A percentile compares a stretch with the other conserved stretches of the same genome.
Conservation (phyloP, 75 land plant genomes). For the Selaginella tamariscina region DNA sequence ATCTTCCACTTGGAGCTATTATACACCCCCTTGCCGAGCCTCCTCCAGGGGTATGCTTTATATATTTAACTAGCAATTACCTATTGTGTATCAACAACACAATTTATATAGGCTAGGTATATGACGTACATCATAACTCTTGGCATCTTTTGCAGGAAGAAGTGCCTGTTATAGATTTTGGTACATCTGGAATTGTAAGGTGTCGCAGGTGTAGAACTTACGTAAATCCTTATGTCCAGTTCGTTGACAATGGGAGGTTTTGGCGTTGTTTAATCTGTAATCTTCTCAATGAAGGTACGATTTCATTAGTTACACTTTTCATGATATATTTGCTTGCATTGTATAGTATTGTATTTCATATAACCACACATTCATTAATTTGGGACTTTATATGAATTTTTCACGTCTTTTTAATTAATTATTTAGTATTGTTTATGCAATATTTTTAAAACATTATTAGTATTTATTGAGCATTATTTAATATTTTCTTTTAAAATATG, state of each 20-base stretch:
- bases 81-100: not conserved
- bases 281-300: constrained; percentile 83
- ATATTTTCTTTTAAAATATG: too few species aligned
- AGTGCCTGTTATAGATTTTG: constrained; percentile 80
- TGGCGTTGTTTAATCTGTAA: constrained; percentile 91
- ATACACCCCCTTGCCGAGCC: constrained; percentile 88
- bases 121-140: not conserved
- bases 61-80: not conserved
- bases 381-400: too few species aligned
- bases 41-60: constrained; percentile 59
- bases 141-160: constrained; percentile 50
- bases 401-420: too few species aligned
- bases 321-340: too few species aligned
- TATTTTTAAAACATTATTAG: too few species aligned
- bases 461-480: too few species aligned
- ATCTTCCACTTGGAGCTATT: constrained; percentile 94
- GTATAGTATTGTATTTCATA: too few species aligned
- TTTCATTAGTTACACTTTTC: too few species aligned
- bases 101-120: not conserved
- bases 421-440: too few species aligned
- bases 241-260: constrained; percentile 80
- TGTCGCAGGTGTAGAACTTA: constrained; percentile 95
- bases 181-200: constrained; percentile 59
- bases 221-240: constrained; percentile 82
- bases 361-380: too few species aligned